phyloP scores from a whole-genome alignment of 345 rosid species.

The Lumnitzera racemosa region DNA sequence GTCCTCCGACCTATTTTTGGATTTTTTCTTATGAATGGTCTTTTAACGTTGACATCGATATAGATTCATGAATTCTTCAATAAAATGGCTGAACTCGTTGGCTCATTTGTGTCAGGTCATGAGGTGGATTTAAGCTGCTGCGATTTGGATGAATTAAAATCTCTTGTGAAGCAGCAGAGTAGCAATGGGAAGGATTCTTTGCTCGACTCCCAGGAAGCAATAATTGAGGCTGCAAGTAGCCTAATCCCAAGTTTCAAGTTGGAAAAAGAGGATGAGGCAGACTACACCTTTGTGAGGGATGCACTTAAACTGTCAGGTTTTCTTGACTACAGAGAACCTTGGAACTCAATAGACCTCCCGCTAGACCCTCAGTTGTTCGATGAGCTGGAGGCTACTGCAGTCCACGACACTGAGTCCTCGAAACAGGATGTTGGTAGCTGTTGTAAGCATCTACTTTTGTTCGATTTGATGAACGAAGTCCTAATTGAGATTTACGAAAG shows the following conservation, averaged over 20 bases:
- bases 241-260: conserved; percentile 7
- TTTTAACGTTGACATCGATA: too few relatives aligned
- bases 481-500: conserved; percentile 37
- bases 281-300: conserved; percentile 46
- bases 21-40: too few relatives aligned
- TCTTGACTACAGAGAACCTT: conserved; percentile 27
- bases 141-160: conserved; percentile 10
- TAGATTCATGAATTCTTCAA: too few relatives aligned
- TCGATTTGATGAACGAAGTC: conserved; percentile 53
- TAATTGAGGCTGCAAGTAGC: conserved; percentile 12
- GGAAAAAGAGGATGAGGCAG: conserved; percentile 22
- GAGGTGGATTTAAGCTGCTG: too few relatives aligned
- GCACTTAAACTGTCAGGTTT: conserved; percentile 61
- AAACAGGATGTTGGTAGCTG: conserved; percentile 12
- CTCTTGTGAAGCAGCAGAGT: conserved; percentile 9
- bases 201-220: background rate
- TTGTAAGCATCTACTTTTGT: conserved; percentile 46
- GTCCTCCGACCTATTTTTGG: too few relatives aligned
- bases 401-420: conserved; percentile 19
- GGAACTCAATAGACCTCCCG: conserved; percentile 67
- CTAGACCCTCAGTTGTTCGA: conserved; percentile 52
- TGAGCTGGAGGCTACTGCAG: conserved; percentile 29
- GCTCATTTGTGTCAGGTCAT: too few relatives aligned
- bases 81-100: too few relatives aligned
- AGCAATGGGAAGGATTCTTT: conserved; percentile 1